A percentile compares a stretch with the other conserved stretches of the same genome.
Evolutionary conservation across 805 yeast species (phyloP).

Genomic region (Wickerhamiella australiensis): DNA sequence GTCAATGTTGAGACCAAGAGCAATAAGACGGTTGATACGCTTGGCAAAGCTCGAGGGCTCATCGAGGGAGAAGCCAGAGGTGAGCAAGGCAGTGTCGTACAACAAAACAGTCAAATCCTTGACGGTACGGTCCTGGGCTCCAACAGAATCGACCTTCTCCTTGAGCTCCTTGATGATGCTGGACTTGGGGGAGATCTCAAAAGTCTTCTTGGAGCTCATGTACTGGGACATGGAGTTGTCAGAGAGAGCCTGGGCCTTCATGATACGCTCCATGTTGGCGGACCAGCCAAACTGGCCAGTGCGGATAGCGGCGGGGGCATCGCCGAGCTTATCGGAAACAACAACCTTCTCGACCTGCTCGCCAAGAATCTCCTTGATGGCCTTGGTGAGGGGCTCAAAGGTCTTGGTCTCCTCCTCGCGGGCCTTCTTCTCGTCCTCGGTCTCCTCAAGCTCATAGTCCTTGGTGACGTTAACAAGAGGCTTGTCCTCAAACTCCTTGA

Average conservation of each 20-base stretch:
- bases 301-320: constrained; percentile 99
- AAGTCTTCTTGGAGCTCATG: constrained; percentile 99
- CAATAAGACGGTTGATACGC: constrained; percentile 95
- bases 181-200: constrained; percentile 96
- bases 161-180: constrained; percentile 90
- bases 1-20: constrained; percentile 96
- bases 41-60: constrained; percentile 96
- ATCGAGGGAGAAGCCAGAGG: constrained; percentile 97
- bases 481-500: constrained; percentile 99
- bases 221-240: constrained; percentile 97
- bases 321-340: constrained; percentile 92
- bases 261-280: constrained; percentile 99
- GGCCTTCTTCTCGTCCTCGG: constrained; percentile 90
- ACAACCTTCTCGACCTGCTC: constrained; percentile 99
- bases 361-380: constrained; percentile 93
- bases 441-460: constrained; percentile 92
- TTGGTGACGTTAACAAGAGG: constrained; percentile 97
- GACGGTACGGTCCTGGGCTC: constrained; percentile 97
- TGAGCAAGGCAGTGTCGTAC: constrained; percentile 94
- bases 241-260: constrained; percentile 99
- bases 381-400: constrained; percentile 86
- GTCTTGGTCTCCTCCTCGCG: constrained; percentile 91
- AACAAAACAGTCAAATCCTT: constrained; percentile 92
- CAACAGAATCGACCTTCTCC: constrained; percentile 92
- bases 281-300: constrained; percentile 99